Evolutionary conservation across 225 moss, liverwort and hornwort genomes (phyloP).

Genomic region (Physcomitrellopsis africana): DNA sequence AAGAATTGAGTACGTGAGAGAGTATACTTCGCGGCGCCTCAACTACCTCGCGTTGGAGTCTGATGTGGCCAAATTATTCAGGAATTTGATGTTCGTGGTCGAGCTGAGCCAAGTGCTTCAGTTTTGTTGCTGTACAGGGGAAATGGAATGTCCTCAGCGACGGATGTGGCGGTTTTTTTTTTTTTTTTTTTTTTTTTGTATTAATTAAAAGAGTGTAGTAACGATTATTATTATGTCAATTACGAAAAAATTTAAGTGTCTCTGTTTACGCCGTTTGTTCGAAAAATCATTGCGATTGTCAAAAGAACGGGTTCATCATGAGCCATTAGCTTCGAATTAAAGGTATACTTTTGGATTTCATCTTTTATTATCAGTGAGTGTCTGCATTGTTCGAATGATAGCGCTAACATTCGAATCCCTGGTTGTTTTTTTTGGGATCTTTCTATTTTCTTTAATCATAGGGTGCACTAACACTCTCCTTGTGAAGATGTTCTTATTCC

Average conservation of each 20-base stretch:
- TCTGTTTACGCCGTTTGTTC: neutral
- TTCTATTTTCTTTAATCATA: neutral
- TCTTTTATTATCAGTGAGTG: too few species aligned
- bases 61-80: neutral
- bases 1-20: slow-evolving; percentile 8
- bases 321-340: neutral
- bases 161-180: neutral
- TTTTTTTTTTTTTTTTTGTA: too few species aligned
- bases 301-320: neutral
- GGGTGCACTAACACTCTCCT: neutral
- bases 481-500: neutral
- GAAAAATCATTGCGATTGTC: neutral
- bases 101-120: slow-evolving; percentile 18
- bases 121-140: neutral
- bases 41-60: neutral
- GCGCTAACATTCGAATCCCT: too few species aligned
- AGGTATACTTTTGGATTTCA: neutral
- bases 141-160: neutral
- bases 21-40: neutral
- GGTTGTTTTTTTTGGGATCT: too few species aligned
- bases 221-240: too few species aligned
- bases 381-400: neutral
- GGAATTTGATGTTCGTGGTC: neutral
- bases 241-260: neutral
- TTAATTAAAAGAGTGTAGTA: too few species aligned